A percentile compares a stretch with the other conserved stretches of the same genome.
These are phyloP conservation scores for Ceratopteris richardii DNA, from an alignment of 75 land plant species.

Conservation along the genomic window DNA sequence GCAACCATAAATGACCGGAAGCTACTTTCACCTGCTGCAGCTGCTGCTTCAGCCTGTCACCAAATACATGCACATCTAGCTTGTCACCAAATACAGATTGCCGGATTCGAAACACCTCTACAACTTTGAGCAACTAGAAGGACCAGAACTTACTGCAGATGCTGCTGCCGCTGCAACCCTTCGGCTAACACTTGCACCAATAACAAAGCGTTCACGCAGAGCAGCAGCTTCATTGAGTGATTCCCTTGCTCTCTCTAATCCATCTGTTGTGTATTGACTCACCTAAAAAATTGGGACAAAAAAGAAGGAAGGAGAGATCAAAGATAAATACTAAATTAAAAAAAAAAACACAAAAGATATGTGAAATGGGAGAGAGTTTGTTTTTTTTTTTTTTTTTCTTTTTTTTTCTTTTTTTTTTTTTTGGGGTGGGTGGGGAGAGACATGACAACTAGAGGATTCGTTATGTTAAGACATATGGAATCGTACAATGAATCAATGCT, in stretches of 20 bases:
- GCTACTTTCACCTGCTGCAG: conserved; percentile 95
- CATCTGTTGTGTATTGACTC: conserved; percentile 87
- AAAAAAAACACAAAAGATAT: background rate
- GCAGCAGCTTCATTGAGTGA: conserved; percentile 87
- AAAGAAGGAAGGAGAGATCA: conserved; percentile 13
- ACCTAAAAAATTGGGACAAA: conserved; percentile 63
- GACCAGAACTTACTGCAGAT: conserved; percentile 57
- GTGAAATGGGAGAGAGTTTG: background rate
- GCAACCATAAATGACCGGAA: conserved; percentile 95
- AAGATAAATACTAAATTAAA: background rate
- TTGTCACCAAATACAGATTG: no score
- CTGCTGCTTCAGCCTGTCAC: conserved; percentile 96
- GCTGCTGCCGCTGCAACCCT: conserved; percentile 99
- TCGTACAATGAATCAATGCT: conserved; percentile 25
- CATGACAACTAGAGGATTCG: no score
- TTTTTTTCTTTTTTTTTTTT: no score
- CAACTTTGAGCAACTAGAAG: no score
- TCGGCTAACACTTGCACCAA: conserved; percentile 81
- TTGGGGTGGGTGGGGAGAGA: no score
- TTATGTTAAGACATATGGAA: no score
- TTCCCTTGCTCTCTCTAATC: conserved; percentile 80
- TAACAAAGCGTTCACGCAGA: conserved; percentile 79
- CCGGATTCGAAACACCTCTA: no score
- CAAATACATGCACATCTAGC: conserved; percentile 7
- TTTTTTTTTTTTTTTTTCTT: no score